A percentile compares a stretch with the other conserved stretches of the same genome.
phyloP scores from a whole-genome alignment of 1,284 basidiomycete genomes.

The Sanghuangporus baumii region DNA sequence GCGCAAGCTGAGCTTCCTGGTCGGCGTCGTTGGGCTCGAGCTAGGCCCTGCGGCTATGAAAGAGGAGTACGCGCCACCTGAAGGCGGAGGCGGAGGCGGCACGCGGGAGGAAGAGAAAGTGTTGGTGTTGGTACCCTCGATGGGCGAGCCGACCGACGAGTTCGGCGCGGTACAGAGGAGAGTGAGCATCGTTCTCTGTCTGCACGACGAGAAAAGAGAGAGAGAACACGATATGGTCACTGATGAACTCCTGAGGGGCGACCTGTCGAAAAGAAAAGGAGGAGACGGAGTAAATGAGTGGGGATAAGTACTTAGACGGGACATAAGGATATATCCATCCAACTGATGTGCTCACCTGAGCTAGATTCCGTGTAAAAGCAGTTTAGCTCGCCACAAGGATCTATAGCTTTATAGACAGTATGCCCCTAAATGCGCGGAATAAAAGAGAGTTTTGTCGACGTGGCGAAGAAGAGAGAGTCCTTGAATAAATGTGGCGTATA shows the following conservation, averaged over 20 bases:
- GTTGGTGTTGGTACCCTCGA: background rate
- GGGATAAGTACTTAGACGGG: background rate
- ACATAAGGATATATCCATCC: background rate
- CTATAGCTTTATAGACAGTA: background rate
- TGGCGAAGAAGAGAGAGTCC: background rate
- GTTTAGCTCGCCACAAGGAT: background rate
- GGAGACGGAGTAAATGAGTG: constrained; percentile 3
- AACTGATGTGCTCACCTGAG: background rate
- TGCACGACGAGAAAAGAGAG: background rate
- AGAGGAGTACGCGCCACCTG: background rate
- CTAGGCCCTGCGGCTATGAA: background rate
- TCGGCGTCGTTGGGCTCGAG: background rate
- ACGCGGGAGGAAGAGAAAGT: background rate
- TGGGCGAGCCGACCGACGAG: constrained; percentile 1
- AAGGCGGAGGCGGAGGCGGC: background rate
- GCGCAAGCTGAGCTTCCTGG: background rate
- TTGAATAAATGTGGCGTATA: background rate
- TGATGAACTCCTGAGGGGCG: background rate
- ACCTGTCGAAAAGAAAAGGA: background rate
- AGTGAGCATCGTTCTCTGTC: background rate
- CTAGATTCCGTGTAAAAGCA: background rate
- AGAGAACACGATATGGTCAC: background rate
- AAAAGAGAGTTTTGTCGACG: background rate
- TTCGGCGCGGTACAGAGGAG: constrained; percentile 12
- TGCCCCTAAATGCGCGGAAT: background rate